Base-by-base conservation (phyloP, 2,329 filamentous ascomycete species). In the Blumeria graminis region DNA sequence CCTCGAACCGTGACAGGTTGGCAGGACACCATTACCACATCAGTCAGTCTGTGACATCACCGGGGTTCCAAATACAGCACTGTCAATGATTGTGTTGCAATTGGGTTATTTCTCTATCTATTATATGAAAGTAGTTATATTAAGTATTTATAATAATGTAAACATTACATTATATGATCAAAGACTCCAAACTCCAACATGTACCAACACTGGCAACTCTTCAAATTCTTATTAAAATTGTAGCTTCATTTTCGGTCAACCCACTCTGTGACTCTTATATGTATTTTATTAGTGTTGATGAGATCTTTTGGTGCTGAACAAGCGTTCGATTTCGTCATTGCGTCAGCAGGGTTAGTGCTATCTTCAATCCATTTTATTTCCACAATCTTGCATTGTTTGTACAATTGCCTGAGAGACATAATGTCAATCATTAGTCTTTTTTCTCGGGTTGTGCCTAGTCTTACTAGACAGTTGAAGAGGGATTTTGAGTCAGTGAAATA, bases 301-400 rank as follows among this genome's bases (percentile, higher is more conserved):
- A 60, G 55, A 13, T 50, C 14, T 36, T 35, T 48, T 11, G 61
- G 41, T 22, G 55, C 38, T n/a, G 48, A 45, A 32, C 59, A 58
- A 1, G 56, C 38, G 5, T 33, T 55, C 8, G n/a, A 32, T 35
- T 62, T 61, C 1, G 56, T 62, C 28, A 61, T 56, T n/a, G 53
- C 48, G 36, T 62, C 56, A 1, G 57, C 51, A 14, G 41, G 56
- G n/a, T n/a, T n/a, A n/a, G n/a, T n/a, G n/a, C n/a, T n/a, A n/a
- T n/a, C 45, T 38, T 56, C 34, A 28, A 56, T 56, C 43, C 45
- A 56, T 18, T 32, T 56, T 7, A 51, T 50, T 16, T 56, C 45
- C 1, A 33, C 13, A n/a, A 56, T 51, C 33, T 52, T 7, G 6
- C 45, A 3, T 32, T 33, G 16, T 41, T 56, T 22, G 11, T 56